Percentiles rank a stretch among this genome's conserved stretches.
These are phyloP conservation scores for Trifolium pratense DNA, from an alignment of 306 rosid genomes.

Conservation along the genomic window DNA sequence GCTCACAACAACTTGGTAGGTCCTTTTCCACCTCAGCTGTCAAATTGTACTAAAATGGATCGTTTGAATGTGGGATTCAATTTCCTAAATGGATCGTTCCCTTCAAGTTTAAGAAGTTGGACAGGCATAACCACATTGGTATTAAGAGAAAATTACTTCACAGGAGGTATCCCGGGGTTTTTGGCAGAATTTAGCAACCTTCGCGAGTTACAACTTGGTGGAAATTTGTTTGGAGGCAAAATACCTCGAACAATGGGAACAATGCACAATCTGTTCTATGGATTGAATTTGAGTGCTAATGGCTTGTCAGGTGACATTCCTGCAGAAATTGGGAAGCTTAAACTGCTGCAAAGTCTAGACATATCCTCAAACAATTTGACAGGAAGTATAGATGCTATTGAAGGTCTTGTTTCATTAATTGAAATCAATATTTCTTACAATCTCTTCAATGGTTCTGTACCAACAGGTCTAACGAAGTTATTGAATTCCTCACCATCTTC, in stretches of 20 bases:
- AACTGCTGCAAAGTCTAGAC: constrained; percentile 46
- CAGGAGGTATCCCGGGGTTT: constrained; percentile 63
- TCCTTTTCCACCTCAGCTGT: too few species aligned
- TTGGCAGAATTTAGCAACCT: constrained; percentile 52
- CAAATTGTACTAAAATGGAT: constrained; percentile 41
- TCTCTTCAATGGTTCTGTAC: constrained; percentile 62
- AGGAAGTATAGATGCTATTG: constrained; percentile 53
- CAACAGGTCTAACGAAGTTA: constrained; percentile 49
- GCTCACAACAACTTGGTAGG: too few species aligned
- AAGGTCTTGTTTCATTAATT: constrained; percentile 46
- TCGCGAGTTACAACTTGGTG: constrained; percentile 69
- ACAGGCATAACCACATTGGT: constrained; percentile 46
- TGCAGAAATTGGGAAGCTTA: constrained; percentile 46
- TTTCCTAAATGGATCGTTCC: constrained; percentile 69
- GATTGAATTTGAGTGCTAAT: constrained; percentile 74
- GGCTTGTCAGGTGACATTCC: constrained; percentile 69
- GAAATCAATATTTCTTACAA: constrained; percentile 65
- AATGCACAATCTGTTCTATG: constrained; percentile 49
- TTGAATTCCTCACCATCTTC: constrained; percentile 51
- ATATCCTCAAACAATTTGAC: constrained; percentile 73
- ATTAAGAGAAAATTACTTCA: constrained; percentile 64
- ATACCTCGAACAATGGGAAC: constrained; percentile 66
- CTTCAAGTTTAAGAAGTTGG: constrained; percentile 66
- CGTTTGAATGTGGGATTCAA: constrained; percentile 69
- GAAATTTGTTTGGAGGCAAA: constrained; percentile 65